Percentiles rank a stretch among this genome's conserved stretches.
These are phyloP conservation scores for Candida palmyrensis DNA, from an alignment of 805 yeast species.

Conservation along the genomic window DNA sequence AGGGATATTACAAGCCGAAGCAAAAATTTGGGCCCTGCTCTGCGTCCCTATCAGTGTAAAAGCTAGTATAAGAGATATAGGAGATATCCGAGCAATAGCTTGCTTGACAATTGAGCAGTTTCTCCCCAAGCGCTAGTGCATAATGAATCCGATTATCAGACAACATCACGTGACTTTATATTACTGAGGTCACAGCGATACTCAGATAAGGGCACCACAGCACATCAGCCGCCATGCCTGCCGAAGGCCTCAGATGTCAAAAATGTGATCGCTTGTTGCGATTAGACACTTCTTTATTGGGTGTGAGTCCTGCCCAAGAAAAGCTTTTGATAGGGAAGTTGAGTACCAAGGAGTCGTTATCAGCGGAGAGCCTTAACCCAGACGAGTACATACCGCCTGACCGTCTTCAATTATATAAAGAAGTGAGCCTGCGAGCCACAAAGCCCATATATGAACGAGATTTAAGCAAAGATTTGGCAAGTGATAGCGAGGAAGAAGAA, in stretches of 20 bases:
- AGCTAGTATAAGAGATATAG: no score
- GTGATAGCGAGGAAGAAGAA: conserved; percentile 16
- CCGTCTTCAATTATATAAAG: conserved; percentile 30
- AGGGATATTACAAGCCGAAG: no score
- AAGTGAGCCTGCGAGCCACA: conserved; percentile 13
- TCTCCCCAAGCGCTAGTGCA: no score
- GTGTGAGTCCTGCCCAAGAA: conserved; percentile 50
- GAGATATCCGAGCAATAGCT: no score
- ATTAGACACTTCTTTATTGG: conserved; percentile 51
- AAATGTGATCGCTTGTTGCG: conserved; percentile 55
- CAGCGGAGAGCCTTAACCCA: conserved; percentile 20
- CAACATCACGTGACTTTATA: no score
- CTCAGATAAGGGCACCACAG: no score
- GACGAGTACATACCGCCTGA: conserved; percentile 33
- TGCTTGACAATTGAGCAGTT: no score
- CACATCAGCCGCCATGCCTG: conserved; percentile 3
- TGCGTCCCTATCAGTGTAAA: no score
- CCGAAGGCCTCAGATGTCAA: conserved; percentile 42
- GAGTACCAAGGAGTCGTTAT: conserved; percentile 9
- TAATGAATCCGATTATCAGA: no score
- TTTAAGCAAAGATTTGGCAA: conserved; percentile 21
- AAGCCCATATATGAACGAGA: conserved; percentile 21
- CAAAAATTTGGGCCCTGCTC: no score
- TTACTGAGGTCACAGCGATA: no score
- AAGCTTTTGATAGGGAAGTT: conserved; percentile 43